Evolutionary conservation across 139 green algal genomes (phyloP), one percentile per base, ranked within the genome.

Genomic region (Chlorella sp.): DNA sequence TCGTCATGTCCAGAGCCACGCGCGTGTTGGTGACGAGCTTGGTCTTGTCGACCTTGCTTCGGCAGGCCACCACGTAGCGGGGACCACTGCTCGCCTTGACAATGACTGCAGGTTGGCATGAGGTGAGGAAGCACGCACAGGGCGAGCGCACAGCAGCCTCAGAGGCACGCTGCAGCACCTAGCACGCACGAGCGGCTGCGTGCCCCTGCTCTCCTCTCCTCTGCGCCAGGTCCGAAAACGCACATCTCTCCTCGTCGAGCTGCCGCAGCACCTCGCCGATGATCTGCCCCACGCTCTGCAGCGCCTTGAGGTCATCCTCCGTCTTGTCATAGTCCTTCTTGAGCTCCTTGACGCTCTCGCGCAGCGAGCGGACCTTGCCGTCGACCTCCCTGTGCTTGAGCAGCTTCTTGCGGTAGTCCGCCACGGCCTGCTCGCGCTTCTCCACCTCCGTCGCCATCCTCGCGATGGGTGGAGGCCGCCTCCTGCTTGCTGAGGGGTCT

Each of bases 271-370:
- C 96, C 81, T 99, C 96, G 2, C 95, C 96, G 32, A 99, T 98
- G 70, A 99, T 99, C 75, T 99, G 96, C 29, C 96, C 96, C 4
- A 99, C 96, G 75, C 92, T 98, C 77, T 99, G 96, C 75, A 99
- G 81, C 14, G 95, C 93, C 69, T 97, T 97, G 5, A 99, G 81
- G 70, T 99, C 96, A 36, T 98, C 94, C 84, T 99, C 96, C n/a
- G 95, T 99, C 83, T 99, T 98, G 76, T 99, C 96, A 78, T 95
- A 98, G 5, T 96, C 88, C 75, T 89, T 93, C 67, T 95, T 93
- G 1, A 91, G 71, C 49, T 88, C 84, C 79, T 93, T 95, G 0
- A 97, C 87, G 23, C 90, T 75, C 1, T 96, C 88, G 2, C 94
- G 76, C 31, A 95, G 86, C 3, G 74, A 73, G 6, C 87, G 73